These are phyloP conservation scores for Fraxinus sp. DNA, from an alignment of 305 asterid genomes.

Conservation along the genomic window DNA sequence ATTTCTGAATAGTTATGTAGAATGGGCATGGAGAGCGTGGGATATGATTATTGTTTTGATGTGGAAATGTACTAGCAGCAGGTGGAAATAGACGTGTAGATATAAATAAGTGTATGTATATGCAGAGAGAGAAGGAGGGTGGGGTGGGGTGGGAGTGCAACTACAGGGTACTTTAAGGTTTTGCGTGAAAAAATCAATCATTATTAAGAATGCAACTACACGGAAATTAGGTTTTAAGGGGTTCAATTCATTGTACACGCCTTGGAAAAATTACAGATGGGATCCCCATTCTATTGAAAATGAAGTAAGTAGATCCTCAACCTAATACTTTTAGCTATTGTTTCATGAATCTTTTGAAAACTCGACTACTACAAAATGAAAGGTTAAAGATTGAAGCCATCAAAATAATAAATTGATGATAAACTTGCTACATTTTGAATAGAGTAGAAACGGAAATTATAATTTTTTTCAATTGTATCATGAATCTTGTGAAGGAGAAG, in stretches of 20 bases:
- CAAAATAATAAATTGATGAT: not conserved
- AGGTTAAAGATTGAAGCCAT: not conserved
- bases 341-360: not conserved
- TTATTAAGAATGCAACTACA: not conserved
- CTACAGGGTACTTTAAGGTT: not conserved
- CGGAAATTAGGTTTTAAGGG: not conserved
- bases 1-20: not conserved
- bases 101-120: not conserved
- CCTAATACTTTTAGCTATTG: not conserved
- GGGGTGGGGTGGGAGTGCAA: not conserved
- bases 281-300: not conserved
- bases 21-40: slow-evolving; percentile 10
- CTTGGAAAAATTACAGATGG: not conserved
- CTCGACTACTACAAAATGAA: not conserved
- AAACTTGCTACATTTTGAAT: not conserved
- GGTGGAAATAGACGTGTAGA: not conserved
- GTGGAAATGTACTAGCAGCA: slow-evolving; percentile 17
- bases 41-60: slow-evolving; percentile 14
- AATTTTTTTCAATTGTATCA: not conserved
- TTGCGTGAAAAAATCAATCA: slow-evolving; percentile 14
- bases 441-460: not conserved
- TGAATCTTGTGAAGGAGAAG: not conserved
- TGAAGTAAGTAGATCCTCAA: not conserved
- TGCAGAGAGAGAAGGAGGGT: not conserved
- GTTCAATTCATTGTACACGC: not conserved